Percentiles rank a stretch among this genome's conserved stretches.
Conservation (phyloP, 768 basidiomycete species). For the Inosperma sp. region DNA sequence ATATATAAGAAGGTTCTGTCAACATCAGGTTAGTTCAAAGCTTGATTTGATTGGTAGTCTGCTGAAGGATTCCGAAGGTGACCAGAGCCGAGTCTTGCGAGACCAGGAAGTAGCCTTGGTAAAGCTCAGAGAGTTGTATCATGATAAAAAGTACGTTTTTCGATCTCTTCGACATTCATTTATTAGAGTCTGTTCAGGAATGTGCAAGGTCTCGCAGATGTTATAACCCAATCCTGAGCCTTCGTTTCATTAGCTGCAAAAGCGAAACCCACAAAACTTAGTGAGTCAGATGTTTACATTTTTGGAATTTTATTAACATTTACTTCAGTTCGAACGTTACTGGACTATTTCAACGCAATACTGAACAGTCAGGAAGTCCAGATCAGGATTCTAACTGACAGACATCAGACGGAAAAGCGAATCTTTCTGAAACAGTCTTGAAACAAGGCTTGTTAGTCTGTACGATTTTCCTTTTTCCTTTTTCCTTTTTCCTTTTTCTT, state of each 20-base stretch:
- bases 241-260: constrained; percentile 96
- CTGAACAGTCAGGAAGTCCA: constrained; percentile 72
- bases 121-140: constrained; percentile 81
- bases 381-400: constrained; percentile 82
- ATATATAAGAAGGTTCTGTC: constrained; percentile 72
- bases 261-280: constrained; percentile 95
- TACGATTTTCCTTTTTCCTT: constrained; percentile 23
- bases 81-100: constrained; percentile 55
- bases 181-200: constrained; percentile 47
- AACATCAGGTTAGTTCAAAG: too few relatives aligned
- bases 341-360: constrained; percentile 82
- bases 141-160: constrained; percentile 69
- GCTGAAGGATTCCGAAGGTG: too few relatives aligned
- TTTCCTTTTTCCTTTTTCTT: not conserved
- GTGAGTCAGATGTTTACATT: constrained; percentile 39
- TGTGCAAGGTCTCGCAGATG: constrained; percentile 76
- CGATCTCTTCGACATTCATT: constrained; percentile 1
- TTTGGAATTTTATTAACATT: not conserved
- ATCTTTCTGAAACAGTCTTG: constrained; percentile 94
- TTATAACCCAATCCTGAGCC: constrained; percentile 75
- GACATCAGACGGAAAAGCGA: constrained; percentile 82
- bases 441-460: constrained; percentile 81
- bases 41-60: too few relatives aligned
- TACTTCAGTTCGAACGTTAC: constrained; percentile 78
- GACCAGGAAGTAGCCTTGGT: constrained; percentile 85